These are phyloP conservation scores for Volvox africanus DNA, from an alignment of 139 green algal genomes.

Conservation along the genomic window DNA sequence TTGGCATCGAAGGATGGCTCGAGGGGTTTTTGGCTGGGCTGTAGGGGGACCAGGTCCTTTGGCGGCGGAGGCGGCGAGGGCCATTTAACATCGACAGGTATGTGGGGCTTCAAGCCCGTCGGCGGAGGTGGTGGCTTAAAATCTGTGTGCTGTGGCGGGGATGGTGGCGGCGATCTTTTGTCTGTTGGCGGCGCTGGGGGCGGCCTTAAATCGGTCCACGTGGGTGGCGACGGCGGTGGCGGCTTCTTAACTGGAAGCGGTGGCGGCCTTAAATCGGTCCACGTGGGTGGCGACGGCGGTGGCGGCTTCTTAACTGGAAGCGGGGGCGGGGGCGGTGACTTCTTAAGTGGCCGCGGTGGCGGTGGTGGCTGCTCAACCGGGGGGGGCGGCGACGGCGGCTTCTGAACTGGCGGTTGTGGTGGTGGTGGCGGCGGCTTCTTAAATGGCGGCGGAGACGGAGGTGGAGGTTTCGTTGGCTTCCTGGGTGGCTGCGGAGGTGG, in stretches of 20 bases:
- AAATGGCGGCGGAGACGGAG: neutral
- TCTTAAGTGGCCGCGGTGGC: neutral
- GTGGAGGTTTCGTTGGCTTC: neutral
- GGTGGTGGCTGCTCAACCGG: neutral
- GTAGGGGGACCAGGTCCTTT: neutral
- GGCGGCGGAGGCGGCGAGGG: neutral
- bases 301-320: neutral
- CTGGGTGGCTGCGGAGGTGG: neutral
- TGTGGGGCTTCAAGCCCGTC: neutral
- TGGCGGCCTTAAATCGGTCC: no score
- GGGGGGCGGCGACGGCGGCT: neutral
- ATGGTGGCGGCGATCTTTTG: neutral
- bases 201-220: neutral
- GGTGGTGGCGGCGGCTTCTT: neutral
- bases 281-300: neutral
- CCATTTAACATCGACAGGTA: neutral
- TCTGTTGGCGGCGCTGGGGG: neutral
- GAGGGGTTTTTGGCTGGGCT: conserved; percentile 1
- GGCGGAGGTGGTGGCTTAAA: conserved; percentile 1
- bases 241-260: neutral
- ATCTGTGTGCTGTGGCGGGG: neutral
- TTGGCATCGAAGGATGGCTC: no score
- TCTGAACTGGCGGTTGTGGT: neutral
- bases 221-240: neutral
- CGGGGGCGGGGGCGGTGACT: neutral